Evolutionary conservation across 2,329 filamentous ascomycete genomes (phyloP), one percentile per base, ranked within the genome.

Genomic region (Ophidiomyces ophidiicola): DNA sequence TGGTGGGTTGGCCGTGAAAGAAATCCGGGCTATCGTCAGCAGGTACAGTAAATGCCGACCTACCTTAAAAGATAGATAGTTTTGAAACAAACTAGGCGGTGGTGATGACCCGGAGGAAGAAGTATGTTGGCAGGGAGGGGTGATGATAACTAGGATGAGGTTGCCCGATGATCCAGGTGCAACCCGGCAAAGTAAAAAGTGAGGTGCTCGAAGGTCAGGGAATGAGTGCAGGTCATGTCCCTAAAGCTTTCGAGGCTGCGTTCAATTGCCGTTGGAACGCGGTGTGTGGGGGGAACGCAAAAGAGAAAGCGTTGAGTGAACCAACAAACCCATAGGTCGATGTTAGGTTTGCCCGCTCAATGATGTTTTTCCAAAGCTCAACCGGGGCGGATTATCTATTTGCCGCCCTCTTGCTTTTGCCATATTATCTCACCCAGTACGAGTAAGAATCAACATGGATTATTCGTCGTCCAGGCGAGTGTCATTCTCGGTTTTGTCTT

Each of bases 171-270:
- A 6, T 24, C 28, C 19, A 18, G 29, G 21, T 5, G 23, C 3
- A 7, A 5, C 5, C 5, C 14, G 4, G 32, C n/a, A n/a, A n/a
- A n/a, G n/a, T n/a, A n/a, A n/a, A n/a, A 35, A 23, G n/a, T 11
- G 15, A 20, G 17, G 20, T 8, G 23, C 25, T 18, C 36, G 39
- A 26, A 15, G 47, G 46, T 48, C 49, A 55, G 55, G 53, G 48
- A 54, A 57, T 61, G 55, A 56, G 60, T 63, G 61, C 61, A 64
- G 61, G 60, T 60, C 59, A 60, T 56, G 43, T 47, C 46, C 51
- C 53, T 48, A 46, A 47, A 48, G 42, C 46, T 49, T 50, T 49
- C 46, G 48, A 32, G 37, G 44, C 35, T 35, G 25, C 34, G 36
- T 42, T 32, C 21, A 25, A 29, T 23, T 31, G 32, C 19, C 18